Evolutionary conservation across 352 stramenopile genomes (phyloP), one percentile per base, ranked within the genome.

Genomic region (Phytophthora litchii): DNA sequence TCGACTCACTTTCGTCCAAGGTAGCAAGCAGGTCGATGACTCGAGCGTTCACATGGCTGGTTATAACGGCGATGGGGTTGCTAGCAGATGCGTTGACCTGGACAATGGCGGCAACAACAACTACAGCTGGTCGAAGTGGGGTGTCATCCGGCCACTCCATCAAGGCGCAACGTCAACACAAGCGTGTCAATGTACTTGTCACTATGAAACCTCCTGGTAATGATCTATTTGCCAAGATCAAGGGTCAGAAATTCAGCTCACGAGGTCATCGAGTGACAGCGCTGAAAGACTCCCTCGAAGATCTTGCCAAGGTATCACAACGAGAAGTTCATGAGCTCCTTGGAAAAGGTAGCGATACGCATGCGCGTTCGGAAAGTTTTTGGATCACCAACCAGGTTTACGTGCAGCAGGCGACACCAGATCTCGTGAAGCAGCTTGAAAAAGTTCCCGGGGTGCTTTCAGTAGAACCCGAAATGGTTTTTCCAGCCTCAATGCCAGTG

Each of bases 371-470:
- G 3, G 50, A 80, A 34, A 84, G 59, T n/a, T 84, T 79, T 21
- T 91, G 80, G 80, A 58, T 91, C 21, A 84, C 78, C 1, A 88
- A 88, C 52, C 72, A 87, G 19, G 25, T 91, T 12, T 82, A 76
- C 50, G 60, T 91, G 4, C 54, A 80, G 10, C 60, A 70, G 16
- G 79, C 74, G 13, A 83, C 81, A 3, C 50, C 53, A 0, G 62
- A 72, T 13, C 57, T 89, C 14, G 44, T 89, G 20, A 70, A 83
- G 11, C 61, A 86, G 45, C 53, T 91, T 32, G 41, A 58, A 21
- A 67, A 82, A 21, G 41, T 74, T 2, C 55, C 74, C 0, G 54
- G 65, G 3, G 76, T 89, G n/a, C 37, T 66, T n/a, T 69, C 51
- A 2, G 76, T 87, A 1, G 43, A 64, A 2, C 50, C 54, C 14